phyloP scores from a whole-genome alignment of 2,329 filamentous ascomycete species.

The Tympanopsis confertula region DNA sequence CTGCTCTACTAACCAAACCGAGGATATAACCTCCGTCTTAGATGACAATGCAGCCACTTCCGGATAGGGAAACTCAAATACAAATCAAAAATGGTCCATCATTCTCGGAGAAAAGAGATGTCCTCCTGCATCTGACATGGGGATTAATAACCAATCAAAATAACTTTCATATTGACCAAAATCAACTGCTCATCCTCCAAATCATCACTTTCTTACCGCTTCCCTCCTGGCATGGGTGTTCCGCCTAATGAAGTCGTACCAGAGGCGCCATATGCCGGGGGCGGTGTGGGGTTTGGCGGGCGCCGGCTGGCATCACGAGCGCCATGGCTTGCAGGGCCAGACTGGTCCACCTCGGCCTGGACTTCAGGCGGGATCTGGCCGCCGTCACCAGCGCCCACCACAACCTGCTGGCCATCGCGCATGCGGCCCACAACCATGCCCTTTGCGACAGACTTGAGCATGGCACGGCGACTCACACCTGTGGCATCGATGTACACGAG shows the following conservation, averaged over 20 bases:
- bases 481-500: slow-evolving; percentile 61
- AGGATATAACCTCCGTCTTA: too few relatives aligned
- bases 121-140: too few relatives aligned
- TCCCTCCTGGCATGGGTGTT: slow-evolving; percentile 16
- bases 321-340: slow-evolving; percentile 11
- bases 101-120: too few relatives aligned
- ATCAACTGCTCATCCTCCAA: too few relatives aligned
- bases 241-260: slow-evolving; percentile 19
- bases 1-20: too few relatives aligned
- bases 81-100: too few relatives aligned
- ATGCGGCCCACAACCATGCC: slow-evolving; percentile 48
- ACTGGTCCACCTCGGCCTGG: slow-evolving; percentile 21
- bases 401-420: slow-evolving; percentile 31
- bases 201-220: slow-evolving; percentile 16
- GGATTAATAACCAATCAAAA: too few relatives aligned
- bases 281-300: slow-evolving; percentile 19
- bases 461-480: slow-evolving; percentile 50
- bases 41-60: too few relatives aligned
- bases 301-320: slow-evolving; percentile 4
- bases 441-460: slow-evolving; percentile 59
- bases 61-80: too few relatives aligned
- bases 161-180: too few relatives aligned
- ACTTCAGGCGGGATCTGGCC: slow-evolving; percentile 17
- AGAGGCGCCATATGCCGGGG: slow-evolving; percentile 23
- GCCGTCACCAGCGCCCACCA: slow-evolving; percentile 31